phyloP scores from a whole-genome alignment of 495 filamentous ascomycete species.

The Durotheca rogersii region DNA sequence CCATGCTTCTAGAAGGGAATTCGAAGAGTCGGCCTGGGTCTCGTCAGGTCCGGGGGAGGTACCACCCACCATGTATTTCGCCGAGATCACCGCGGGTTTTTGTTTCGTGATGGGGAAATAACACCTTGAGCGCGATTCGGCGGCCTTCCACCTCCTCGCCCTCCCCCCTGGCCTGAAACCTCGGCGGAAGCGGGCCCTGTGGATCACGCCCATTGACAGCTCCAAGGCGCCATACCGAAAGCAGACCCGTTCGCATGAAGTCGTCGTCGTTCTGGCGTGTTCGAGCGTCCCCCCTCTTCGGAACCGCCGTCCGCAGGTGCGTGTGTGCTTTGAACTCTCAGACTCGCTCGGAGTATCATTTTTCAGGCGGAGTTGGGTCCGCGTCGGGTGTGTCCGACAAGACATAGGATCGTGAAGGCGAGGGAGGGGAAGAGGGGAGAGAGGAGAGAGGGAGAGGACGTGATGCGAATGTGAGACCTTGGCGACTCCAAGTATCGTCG shows the following conservation, averaged over 20 bases:
- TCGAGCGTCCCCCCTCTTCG: not conserved
- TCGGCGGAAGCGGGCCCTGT: conserved; percentile 18
- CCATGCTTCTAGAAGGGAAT: conserved; percentile 27
- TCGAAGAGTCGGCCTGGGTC: conserved; percentile 6
- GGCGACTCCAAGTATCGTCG: too few species aligned
- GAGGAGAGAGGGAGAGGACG: not conserved
- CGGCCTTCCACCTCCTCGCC: too few species aligned
- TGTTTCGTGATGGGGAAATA: conserved; percentile 8
- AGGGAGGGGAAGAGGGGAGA: not conserved
- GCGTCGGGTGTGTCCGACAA: not conserved
- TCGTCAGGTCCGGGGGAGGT: conserved; percentile 3
- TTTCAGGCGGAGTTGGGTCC: not conserved
- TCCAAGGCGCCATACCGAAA: conserved; percentile 18
- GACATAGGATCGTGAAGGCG: not conserved
- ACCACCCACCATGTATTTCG: conserved; percentile 20
- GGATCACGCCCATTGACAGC: conserved; percentile 16
- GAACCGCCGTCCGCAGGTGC: not conserved
- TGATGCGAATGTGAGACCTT: not conserved
- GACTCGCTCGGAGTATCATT: too few species aligned
- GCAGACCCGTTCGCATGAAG: conserved; percentile 16
- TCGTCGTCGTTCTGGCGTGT: conserved; percentile 4
- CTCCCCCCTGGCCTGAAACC: too few species aligned
- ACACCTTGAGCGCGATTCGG: conserved; percentile 3
- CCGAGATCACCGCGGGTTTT: conserved; percentile 6
- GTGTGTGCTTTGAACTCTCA: conserved; percentile 7